Evolutionary conservation across 768 basidiomycete species (phyloP).

Genomic region (Crucibulum laeve): DNA sequence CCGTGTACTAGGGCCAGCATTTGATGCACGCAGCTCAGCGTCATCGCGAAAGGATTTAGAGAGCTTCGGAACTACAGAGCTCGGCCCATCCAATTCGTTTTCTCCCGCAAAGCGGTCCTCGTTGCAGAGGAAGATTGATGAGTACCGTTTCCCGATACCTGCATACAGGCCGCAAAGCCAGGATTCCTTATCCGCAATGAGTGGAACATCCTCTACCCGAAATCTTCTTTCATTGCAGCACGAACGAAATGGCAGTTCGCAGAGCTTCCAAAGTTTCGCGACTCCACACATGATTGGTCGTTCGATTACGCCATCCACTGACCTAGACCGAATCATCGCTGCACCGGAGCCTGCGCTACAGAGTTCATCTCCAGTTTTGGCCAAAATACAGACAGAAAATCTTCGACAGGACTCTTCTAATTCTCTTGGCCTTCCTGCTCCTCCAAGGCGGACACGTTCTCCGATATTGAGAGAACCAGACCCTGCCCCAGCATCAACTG

Average conservation of each 20-base stretch:
- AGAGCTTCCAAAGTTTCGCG: slow-evolving; percentile 17
- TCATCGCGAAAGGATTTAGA: slow-evolving; percentile 25
- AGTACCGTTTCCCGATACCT: slow-evolving; percentile 11
- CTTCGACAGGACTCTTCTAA: slow-evolving; percentile 16
- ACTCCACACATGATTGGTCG: slow-evolving; percentile 17
- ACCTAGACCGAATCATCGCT: slow-evolving; percentile 16
- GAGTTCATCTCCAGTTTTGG: slow-evolving; percentile 1
- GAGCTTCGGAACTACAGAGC: slow-evolving; percentile 21
- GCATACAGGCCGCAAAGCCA: slow-evolving; percentile 6
- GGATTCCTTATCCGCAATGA: background rate
- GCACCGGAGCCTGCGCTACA: slow-evolving; percentile 14
- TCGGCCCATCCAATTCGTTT: slow-evolving; percentile 12
- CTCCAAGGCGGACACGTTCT: slow-evolving; percentile 27
- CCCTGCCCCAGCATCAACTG: background rate
- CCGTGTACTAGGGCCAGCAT: slow-evolving; percentile 52
- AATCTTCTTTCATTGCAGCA: slow-evolving; percentile 15
- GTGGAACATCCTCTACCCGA: slow-evolving; percentile 3
- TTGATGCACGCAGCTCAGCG: slow-evolving; percentile 27
- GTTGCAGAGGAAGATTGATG: slow-evolving; percentile 15
- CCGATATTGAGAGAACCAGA: slow-evolving; percentile 13
- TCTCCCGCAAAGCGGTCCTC: slow-evolving; percentile 7
- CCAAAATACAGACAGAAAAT: slow-evolving; percentile 3
- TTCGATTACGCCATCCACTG: slow-evolving; percentile 19
- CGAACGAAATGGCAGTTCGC: slow-evolving; percentile 14
- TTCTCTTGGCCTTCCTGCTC: slow-evolving; percentile 28